Evolutionary conservation across 495 filamentous ascomycete species (phyloP), one percentile per base, ranked within the genome.

Genomic region (Talaromyces wortmannii): DNA sequence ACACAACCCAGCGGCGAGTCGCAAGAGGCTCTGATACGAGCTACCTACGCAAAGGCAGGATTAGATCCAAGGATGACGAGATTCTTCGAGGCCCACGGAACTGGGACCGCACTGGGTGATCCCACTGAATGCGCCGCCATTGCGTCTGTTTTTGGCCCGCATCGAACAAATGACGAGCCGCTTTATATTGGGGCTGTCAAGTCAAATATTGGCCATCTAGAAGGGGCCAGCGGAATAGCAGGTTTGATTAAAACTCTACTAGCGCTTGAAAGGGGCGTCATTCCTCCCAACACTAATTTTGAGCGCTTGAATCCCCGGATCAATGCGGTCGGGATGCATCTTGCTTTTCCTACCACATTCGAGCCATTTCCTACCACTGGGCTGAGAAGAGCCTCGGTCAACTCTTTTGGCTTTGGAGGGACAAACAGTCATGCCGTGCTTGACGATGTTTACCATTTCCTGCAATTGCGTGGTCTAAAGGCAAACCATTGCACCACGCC

Each of bases 231-330:
- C 36, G 80, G 81, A 23, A 69, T 84, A 31, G 70, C 77, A 4
- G 78, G 73, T 7, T 52, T 83, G 7, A 78, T 83, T 55, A 83
- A 84, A 54, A 67, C 71, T 4, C 65, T 55, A 4, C 57, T 81
- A 36, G 77, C 77, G 67, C 61, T 83, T 30, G 78, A 84, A 52
- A 72, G 74, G 59, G 73, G 72, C 31, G 13, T 42, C 7, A 56
- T 61, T 18, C 61, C 58, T 15, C 43, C 60, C 31, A 50, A 66
- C 40, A 58, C 59, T 31, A 56, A 64, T 13, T 69, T 64, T 33
- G 53, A 29, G 29, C 52, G 42, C 7, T 52, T 55, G 0, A 62
- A 66, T 18, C 61, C 61, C 1, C 29, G 42, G 31, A 60, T 66
- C 33, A 52, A 60, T 29, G 53, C 66, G 0, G 53, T 59, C 0